A percentile compares a stretch with the other conserved stretches of the same genome.
These are phyloP conservation scores for Aureobasidium mangrovei DNA, from an alignment of 2,329 filamentous ascomycete species.

Conservation along the genomic window DNA sequence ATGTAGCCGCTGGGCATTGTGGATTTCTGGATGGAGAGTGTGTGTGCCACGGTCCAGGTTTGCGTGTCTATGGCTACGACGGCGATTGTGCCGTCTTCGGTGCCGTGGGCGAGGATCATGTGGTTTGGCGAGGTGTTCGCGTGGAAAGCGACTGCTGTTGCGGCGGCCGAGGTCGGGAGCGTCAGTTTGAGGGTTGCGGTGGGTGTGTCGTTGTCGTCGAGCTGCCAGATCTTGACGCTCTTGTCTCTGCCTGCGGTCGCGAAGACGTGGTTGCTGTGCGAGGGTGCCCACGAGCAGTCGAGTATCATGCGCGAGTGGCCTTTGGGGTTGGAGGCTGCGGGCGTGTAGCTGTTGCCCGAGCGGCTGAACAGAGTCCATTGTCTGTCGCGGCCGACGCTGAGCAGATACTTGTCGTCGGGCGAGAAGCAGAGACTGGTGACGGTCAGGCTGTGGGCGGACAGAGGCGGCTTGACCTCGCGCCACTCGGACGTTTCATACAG, in stretches of 20 bases:
- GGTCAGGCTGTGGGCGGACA: slow-evolving; percentile 80
- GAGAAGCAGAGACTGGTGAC: slow-evolving; percentile 78
- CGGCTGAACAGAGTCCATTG: slow-evolving; percentile 79
- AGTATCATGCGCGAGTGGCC: slow-evolving; percentile 90
- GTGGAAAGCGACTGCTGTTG: slow-evolving; percentile 28
- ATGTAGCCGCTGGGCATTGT: slow-evolving; percentile 21
- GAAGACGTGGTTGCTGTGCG: slow-evolving; percentile 46
- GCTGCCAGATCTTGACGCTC: slow-evolving; percentile 54
- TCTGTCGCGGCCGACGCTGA: slow-evolving; percentile 85
- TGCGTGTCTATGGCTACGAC: slow-evolving; percentile 15
- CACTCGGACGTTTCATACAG: slow-evolving; percentile 80
- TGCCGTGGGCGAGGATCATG: slow-evolving; percentile 21
- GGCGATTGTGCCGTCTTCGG: slow-evolving; percentile 23
- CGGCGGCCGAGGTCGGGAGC: slow-evolving; percentile 21
- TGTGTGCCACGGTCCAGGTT: slow-evolving; percentile 11
- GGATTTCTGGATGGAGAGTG: slow-evolving; percentile 11
- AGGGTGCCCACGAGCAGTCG: slow-evolving; percentile 72
- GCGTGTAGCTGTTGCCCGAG: slow-evolving; percentile 43
- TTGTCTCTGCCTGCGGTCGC: slow-evolving; percentile 89
- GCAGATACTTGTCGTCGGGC: slow-evolving; percentile 58
- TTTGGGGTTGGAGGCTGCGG: slow-evolving; percentile 63
- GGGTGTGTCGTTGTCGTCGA: slow-evolving; percentile 20
- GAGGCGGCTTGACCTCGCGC: slow-evolving; percentile 76
- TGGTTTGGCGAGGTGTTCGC: background rate
- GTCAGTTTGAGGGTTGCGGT: slow-evolving; percentile 20